Percentiles rank a stretch among this genome's conserved stretches.
phyloP scores from a whole-genome alignment of 2,329 filamentous ascomycete species.

The Trichophyton simii region DNA sequence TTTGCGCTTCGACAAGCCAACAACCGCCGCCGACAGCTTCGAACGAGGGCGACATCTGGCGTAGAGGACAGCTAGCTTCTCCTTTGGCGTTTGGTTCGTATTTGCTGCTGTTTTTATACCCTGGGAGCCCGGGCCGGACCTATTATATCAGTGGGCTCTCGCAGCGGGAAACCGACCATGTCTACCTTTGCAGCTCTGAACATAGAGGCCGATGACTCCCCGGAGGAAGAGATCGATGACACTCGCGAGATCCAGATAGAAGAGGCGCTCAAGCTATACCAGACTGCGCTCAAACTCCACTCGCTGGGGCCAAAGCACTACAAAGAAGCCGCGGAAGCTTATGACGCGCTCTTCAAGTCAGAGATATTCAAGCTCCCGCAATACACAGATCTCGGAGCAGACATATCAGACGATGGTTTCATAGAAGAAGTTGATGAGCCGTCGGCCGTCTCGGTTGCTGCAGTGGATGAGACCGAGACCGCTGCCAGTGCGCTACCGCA shows the following conservation, averaged over 20 bases:
- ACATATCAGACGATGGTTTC: conserved; percentile 57
- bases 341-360: conserved; percentile 71
- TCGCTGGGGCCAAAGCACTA: conserved; percentile 70
- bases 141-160: neutral
- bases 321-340: conserved; percentile 64
- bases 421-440: conserved; percentile 36
- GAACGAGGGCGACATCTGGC: neutral
- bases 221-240: conserved; percentile 75
- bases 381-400: conserved; percentile 23
- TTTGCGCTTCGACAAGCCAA: neutral
- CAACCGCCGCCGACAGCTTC: neutral
- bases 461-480: conserved; percentile 55
- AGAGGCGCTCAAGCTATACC: conserved; percentile 89
- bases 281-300: conserved; percentile 80
- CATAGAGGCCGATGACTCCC: conserved; percentile 79
- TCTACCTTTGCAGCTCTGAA: conserved; percentile 75
- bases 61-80: too few relatives aligned
- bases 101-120: neutral
- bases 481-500: conserved; percentile 72
- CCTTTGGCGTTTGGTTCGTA: too few relatives aligned
- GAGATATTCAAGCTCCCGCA: conserved; percentile 92
- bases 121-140: neutral
- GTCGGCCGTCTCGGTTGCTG: conserved; percentile 25
- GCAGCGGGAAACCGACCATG: conserved; percentile 22
- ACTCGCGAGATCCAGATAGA: conserved; percentile 96